phyloP scores from a whole-genome alignment of 805 yeast species.

The Candida tallmaniae region DNA sequence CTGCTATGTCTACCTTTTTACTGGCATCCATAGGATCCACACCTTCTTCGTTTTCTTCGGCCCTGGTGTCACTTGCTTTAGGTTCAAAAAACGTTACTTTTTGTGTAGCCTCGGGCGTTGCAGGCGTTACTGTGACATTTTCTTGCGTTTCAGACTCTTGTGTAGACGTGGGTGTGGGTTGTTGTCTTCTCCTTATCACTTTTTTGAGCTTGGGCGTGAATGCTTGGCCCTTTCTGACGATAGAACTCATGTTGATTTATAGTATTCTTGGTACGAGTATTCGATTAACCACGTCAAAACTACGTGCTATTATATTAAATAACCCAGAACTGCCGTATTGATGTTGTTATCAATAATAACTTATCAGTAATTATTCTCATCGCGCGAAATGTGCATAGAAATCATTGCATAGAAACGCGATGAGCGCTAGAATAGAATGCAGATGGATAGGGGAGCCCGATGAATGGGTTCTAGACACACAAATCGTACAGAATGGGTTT shows the following conservation, averaged over 20 bases:
- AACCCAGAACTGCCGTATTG: too few species aligned
- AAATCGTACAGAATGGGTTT: slow-evolving; percentile 18
- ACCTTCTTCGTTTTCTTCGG: slow-evolving; percentile 7
- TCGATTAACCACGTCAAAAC: too few species aligned
- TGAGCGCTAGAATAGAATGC: not conserved
- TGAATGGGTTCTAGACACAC: slow-evolving; percentile 47
- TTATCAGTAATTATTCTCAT: too few species aligned
- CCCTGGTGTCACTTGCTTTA: not conserved
- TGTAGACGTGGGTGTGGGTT: slow-evolving; percentile 9
- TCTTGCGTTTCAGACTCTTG: slow-evolving; percentile 5
- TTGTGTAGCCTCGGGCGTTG: slow-evolving; percentile 9
- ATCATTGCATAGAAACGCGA: too few species aligned
- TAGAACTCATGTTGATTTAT: slow-evolving; percentile 11
- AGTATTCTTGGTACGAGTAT: too few species aligned
- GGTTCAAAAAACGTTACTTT: too few species aligned
- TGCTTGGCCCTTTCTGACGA: slow-evolving; percentile 12
- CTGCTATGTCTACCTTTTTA: slow-evolving; percentile 3
- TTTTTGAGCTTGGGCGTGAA: slow-evolving; percentile 13
- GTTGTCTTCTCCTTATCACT: slow-evolving; percentile 6
- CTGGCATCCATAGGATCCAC: slow-evolving; percentile 12
- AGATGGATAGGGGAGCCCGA: slow-evolving; percentile 14
- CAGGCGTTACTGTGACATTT: slow-evolving; percentile 5
- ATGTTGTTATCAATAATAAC: too few species aligned
- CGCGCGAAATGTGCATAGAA: too few species aligned
- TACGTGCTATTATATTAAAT: too few species aligned